Conservation (phyloP, 164 flowering plant species). For the Umbilicus rupestris region DNA sequence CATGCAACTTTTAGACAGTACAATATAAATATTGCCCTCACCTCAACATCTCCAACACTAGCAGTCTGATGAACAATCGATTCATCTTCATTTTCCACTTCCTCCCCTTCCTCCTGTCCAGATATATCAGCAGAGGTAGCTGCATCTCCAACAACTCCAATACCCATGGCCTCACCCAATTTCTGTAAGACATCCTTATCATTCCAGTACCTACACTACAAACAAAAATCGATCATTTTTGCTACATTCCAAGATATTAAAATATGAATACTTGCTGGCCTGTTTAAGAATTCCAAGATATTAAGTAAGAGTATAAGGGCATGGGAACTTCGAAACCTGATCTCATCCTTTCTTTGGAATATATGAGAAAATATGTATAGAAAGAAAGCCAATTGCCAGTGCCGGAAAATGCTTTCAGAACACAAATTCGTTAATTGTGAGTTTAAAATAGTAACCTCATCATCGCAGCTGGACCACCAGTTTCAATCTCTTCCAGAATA, state of each 20-base stretch:
- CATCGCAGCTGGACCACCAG: constrained; percentile 93
- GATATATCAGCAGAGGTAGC: constrained; percentile 44
- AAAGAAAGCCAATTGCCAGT: neutral
- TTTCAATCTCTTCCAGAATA: constrained; percentile 81
- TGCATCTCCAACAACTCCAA: constrained; percentile 54
- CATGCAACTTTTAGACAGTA: neutral
- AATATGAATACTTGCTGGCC: too few species aligned
- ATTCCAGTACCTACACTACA: constrained; percentile 75
- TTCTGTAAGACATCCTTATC: constrained; percentile 83
- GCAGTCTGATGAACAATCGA: constrained; percentile 84
- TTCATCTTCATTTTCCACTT: constrained; percentile 63
- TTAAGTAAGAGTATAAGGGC: neutral
- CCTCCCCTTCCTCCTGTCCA: constrained; percentile 53
- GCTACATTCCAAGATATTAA: neutral
- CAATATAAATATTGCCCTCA: constrained; percentile 11
- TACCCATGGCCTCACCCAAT: constrained; percentile 93
- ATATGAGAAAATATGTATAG: neutral
- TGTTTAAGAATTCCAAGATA: neutral
- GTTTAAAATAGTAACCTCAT: constrained; percentile 38
- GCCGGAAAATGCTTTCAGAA: neutral
- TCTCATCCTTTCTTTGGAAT: too few species aligned
- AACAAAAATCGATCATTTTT: neutral
- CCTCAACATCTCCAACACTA: constrained; percentile 93
- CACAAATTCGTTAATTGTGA: neutral
- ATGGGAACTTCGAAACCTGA: neutral